These are phyloP conservation scores for Paratinospora sagittata DNA, from an alignment of 164 flowering plant species.

Conservation along the genomic window DNA sequence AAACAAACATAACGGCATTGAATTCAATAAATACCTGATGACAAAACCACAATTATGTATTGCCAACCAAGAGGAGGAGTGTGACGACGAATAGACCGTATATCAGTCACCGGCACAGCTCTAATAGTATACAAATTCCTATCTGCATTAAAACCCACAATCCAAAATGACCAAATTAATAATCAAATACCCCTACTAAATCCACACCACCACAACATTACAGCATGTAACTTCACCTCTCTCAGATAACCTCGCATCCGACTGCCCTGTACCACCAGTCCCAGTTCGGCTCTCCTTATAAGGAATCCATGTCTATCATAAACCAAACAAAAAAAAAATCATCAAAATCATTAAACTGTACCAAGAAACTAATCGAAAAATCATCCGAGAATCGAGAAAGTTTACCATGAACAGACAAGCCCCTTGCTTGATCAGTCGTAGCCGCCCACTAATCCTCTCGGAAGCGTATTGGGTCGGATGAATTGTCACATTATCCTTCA, in stretches of 20 bases:
- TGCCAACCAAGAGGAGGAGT: constrained; percentile 96
- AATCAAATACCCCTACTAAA: not conserved
- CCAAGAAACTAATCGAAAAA: not conserved
- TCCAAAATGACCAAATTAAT: constrained; percentile 8
- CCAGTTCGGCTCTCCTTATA: constrained; percentile 39
- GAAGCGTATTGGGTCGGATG: constrained; percentile 93
- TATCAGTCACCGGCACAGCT: constrained; percentile 71
- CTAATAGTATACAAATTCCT: constrained; percentile 84
- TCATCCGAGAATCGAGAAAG: not conserved
- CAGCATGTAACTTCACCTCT: constrained; percentile 43
- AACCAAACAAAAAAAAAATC: constrained; percentile 7
- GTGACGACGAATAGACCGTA: constrained; percentile 84
- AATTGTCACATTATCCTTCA: constrained; percentile 88
- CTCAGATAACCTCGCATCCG: constrained; percentile 65
- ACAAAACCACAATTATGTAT: constrained; percentile 76
- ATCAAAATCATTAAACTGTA: not conserved
- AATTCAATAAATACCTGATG: constrained; percentile 53
- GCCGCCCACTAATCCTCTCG: constrained; percentile 86
- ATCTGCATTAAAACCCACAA: constrained; percentile 39
- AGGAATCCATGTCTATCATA: constrained; percentile 84
- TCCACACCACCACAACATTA: not conserved
- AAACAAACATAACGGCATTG: not conserved
- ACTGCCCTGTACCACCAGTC: constrained; percentile 29
- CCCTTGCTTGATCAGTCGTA: constrained; percentile 79
- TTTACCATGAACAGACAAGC: constrained; percentile 69